Evolutionary conservation across 2,329 filamentous ascomycete genomes (phyloP).

Genomic region (Fusarium dlaminii): DNA sequence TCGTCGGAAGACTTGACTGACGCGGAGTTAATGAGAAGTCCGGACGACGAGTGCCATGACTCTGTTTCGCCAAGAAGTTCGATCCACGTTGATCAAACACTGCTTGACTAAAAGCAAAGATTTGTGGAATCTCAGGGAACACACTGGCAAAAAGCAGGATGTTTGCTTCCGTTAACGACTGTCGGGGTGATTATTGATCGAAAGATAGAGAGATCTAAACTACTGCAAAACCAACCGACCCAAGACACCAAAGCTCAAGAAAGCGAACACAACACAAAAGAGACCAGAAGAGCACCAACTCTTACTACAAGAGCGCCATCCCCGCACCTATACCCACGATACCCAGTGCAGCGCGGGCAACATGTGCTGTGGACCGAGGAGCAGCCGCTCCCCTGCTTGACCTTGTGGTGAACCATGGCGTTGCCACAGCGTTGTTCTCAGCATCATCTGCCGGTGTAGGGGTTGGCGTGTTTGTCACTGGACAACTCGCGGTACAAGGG

Average conservation of each 20-base stretch:
- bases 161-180: neutral
- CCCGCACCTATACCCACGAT: constrained; percentile 46
- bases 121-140: neutral
- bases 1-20: neutral
- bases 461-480: constrained; percentile 14
- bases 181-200: constrained; percentile 11
- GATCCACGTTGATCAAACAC: neutral
- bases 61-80: neutral
- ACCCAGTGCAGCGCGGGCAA: constrained; percentile 44
- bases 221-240: neutral
- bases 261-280: neutral
- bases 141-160: neutral
- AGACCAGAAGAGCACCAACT: neutral
- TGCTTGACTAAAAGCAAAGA: neutral
- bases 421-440: constrained; percentile 31
- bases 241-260: constrained; percentile 11
- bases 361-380: constrained; percentile 41
- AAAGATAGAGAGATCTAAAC: neutral
- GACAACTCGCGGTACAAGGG: constrained; percentile 54
- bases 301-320: constrained; percentile 39
- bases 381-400: constrained; percentile 36
- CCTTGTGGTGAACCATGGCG: constrained; percentile 36
- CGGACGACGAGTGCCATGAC: neutral
- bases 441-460: constrained; percentile 17
- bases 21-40: neutral